Conservation (phyloP, 2,329 filamentous ascomycete genomes). For the Talaromyces sp. region DNA sequence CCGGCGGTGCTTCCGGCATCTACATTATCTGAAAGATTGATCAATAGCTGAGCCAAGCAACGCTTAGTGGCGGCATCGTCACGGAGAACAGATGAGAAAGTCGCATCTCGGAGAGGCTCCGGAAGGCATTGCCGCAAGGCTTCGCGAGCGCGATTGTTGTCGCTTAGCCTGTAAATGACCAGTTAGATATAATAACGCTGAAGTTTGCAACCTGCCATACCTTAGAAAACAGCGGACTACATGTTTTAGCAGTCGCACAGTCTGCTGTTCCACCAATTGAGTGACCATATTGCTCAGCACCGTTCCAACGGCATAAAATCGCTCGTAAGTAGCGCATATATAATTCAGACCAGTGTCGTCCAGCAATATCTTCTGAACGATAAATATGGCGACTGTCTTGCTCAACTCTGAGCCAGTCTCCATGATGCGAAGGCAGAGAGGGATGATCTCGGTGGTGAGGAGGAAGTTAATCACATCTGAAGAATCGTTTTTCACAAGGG, state of each 20-base stretch:
- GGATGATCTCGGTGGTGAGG: slow-evolving; percentile 96
- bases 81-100: slow-evolving; percentile 90
- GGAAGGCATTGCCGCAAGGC: slow-evolving; percentile 92
- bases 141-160: slow-evolving; percentile 92
- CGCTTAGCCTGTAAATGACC: slow-evolving; percentile 63
- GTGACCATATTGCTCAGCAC: slow-evolving; percentile 98
- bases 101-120: slow-evolving; percentile 96
- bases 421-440: slow-evolving; percentile 96
- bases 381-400: slow-evolving; percentile 99
- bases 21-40: slow-evolving; percentile 90
- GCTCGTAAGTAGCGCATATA: slow-evolving; percentile 97
- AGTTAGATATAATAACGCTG: neutral
- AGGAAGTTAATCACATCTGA: slow-evolving; percentile 99
- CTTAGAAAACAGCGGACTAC: slow-evolving; percentile 95
- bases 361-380: slow-evolving; percentile 96
- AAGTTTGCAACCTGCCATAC: slow-evolving; percentile 46
- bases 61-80: slow-evolving; percentile 97
- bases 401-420: slow-evolving; percentile 96
- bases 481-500: slow-evolving; percentile 96
- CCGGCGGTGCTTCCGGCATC: slow-evolving; percentile 44
- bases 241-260: slow-evolving; percentile 90
- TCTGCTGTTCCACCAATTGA: slow-evolving; percentile 95
- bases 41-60: slow-evolving; percentile 91
- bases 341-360: slow-evolving; percentile 97
- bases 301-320: slow-evolving; percentile 96